Conservation (phyloP, 2,329 filamentous ascomycete species). For the Aspergillus piperis region DNA sequence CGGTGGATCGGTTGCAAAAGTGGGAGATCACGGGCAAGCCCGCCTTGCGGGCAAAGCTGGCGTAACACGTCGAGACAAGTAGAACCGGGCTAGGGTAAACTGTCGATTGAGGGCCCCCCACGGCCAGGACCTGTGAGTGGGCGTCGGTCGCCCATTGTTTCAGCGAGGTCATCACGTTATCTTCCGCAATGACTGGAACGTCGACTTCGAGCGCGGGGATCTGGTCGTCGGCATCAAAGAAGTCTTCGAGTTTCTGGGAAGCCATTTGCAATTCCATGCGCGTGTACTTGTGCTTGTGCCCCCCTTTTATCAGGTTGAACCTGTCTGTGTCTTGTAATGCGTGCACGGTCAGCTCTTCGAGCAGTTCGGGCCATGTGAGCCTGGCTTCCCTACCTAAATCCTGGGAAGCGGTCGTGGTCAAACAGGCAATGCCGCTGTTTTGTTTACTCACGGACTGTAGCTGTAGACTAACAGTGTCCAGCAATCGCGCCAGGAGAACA, state of each 20-base stretch:
- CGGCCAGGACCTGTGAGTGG: slow-evolving; percentile 35
- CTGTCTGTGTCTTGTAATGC: slow-evolving; percentile 27
- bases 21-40: slow-evolving; percentile 39
- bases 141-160: slow-evolving; percentile 37
- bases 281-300: slow-evolving; percentile 38
- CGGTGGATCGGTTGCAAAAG: slow-evolving; percentile 35
- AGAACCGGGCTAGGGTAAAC: slow-evolving; percentile 30
- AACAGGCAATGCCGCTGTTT: slow-evolving; percentile 33
- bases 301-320: slow-evolving; percentile 28
- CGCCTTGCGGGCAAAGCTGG: slow-evolving; percentile 32
- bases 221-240: slow-evolving; percentile 40
- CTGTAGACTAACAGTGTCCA: slow-evolving; percentile 27
- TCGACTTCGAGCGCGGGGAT: slow-evolving; percentile 32
- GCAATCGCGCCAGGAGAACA: slow-evolving; percentile 29
- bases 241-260: slow-evolving; percentile 39
- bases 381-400: slow-evolving; percentile 32
- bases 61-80: slow-evolving; percentile 38
- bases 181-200: slow-evolving; percentile 30
- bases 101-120: slow-evolving; percentile 33
- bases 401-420: slow-evolving; percentile 33
- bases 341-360: slow-evolving; percentile 18
- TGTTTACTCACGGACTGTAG: slow-evolving; percentile 28
- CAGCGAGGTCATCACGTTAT: slow-evolving; percentile 31
- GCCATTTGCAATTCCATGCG: slow-evolving; percentile 36
- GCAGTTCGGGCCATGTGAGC: slow-evolving; percentile 10